These are phyloP conservation scores for Heliocybe sulcata DNA, from an alignment of 1,284 basidiomycete genomes.

Conservation along the genomic window DNA sequence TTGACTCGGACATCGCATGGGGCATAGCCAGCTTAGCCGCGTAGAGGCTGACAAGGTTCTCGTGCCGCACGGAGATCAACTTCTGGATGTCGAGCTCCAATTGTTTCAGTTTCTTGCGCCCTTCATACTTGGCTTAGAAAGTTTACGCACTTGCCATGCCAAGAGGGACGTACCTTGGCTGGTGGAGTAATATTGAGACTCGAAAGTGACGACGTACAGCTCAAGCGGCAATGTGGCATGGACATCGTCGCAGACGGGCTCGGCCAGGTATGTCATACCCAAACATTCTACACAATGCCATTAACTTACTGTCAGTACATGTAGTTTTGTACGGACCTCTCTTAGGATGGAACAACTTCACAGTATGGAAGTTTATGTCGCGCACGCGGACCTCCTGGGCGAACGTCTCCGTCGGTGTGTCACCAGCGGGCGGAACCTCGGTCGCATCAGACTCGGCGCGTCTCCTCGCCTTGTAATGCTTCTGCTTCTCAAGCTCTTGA, in stretches of 20 bases:
- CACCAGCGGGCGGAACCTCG: slow-evolving; percentile 38
- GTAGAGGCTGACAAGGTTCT: slow-evolving; percentile 53
- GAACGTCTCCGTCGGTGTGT: slow-evolving; percentile 58
- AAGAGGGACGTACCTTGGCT: slow-evolving; percentile 39
- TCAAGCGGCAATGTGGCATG: slow-evolving; percentile 52
- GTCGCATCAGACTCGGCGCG: slow-evolving; percentile 63
- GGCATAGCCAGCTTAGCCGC: slow-evolving; percentile 56
- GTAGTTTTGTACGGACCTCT: slow-evolving; percentile 35
- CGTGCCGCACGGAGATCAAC: slow-evolving; percentile 49
- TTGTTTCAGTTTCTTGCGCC: slow-evolving; percentile 59
- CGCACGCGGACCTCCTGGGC: slow-evolving; percentile 45
- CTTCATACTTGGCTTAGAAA: slow-evolving; percentile 15
- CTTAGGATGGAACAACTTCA: slow-evolving; percentile 63
- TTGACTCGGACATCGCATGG: slow-evolving; percentile 32
- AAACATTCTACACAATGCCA: slow-evolving; percentile 41
- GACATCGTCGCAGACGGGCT: slow-evolving; percentile 61
- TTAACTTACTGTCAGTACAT: background rate
- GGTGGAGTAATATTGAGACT: slow-evolving; percentile 58
- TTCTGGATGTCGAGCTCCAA: slow-evolving; percentile 58
- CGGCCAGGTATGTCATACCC: slow-evolving; percentile 61
- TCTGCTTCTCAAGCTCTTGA: slow-evolving; percentile 43
- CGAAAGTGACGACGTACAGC: slow-evolving; percentile 56
- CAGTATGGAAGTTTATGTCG: slow-evolving; percentile 51
- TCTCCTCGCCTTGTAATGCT: slow-evolving; percentile 46
- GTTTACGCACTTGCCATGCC: background rate